Percentiles rank a stretch among this genome's conserved stretches.
Evolutionary conservation across 768 basidiomycete species (phyloP).

Genomic region (Filobasidium wieringae): DNA sequence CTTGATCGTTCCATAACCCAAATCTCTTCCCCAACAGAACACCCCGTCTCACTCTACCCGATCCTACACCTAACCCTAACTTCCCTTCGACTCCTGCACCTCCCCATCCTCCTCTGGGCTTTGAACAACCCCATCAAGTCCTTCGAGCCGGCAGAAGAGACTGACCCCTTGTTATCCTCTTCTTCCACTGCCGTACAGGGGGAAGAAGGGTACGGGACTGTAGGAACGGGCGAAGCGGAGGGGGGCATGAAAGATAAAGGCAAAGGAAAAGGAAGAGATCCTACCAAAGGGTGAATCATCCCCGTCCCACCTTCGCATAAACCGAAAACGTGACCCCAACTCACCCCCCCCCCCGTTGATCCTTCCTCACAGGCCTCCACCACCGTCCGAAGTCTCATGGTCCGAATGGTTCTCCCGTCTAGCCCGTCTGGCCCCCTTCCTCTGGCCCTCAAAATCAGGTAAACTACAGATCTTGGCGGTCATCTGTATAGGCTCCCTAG

Average conservation of each 20-base stretch:
- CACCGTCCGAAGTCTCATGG: constrained; percentile 50
- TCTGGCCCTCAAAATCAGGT: constrained; percentile 64
- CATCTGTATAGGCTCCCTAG: constrained; percentile 57
- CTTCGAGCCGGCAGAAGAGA: constrained; percentile 44
- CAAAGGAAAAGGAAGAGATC: not conserved
- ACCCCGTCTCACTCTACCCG: constrained; percentile 19
- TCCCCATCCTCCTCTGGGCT: constrained; percentile 42
- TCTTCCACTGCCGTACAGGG: constrained; percentile 41
- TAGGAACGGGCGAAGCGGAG: not conserved
- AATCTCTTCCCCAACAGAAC: constrained; percentile 17
- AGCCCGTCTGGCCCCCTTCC: constrained; percentile 57
- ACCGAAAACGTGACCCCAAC: not conserved
- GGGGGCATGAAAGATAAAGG: not conserved
- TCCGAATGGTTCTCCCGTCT: constrained; percentile 56
- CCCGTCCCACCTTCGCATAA: not conserved
- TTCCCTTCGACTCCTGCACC: constrained; percentile 21
- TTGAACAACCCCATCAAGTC: constrained; percentile 55
- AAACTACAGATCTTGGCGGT: constrained; percentile 60
- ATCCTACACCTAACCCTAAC: constrained; percentile 43
- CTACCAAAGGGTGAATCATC: constrained; percentile 11
- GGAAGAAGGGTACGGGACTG: constrained; percentile 27
- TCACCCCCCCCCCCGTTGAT: no score
- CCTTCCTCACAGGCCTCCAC: constrained; percentile 9
- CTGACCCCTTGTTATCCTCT: constrained; percentile 44
- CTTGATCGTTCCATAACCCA: not conserved